These are phyloP conservation scores for Picea mariana DNA, from an alignment of 83 land plant genomes.

Conservation along the genomic window DNA sequence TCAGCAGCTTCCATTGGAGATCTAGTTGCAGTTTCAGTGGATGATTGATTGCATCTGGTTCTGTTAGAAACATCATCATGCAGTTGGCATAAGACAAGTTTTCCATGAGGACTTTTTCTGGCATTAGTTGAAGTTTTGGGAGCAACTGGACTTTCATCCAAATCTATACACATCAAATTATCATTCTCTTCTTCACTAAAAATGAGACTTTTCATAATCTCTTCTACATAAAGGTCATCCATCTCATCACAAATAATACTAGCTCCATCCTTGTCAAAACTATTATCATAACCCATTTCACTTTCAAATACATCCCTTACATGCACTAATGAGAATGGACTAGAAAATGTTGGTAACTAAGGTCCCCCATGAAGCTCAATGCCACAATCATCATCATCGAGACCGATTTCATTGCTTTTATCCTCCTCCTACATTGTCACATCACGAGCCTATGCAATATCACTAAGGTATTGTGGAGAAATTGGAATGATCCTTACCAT, in stretches of 20 bases:
- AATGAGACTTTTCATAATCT: conserved; percentile 30
- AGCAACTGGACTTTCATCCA: conserved; percentile 25
- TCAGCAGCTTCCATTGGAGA: not conserved
- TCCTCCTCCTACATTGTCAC: not conserved
- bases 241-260: conserved; percentile 19
- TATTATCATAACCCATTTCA: conserved; percentile 14
- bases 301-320: conserved; percentile 16
- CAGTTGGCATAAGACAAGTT: conserved; percentile 8
- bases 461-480: conserved; percentile 24
- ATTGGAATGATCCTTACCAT: conserved; percentile 43
- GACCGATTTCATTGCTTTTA: conserved; percentile 5
- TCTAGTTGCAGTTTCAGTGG: not conserved
- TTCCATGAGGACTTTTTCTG: not conserved
- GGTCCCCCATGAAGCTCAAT: conserved; percentile 8
- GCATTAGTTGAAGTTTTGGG: not conserved
- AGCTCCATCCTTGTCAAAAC: conserved; percentile 18
- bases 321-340: conserved; percentile 18
- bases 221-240: conserved; percentile 18
- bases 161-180: conserved; percentile 21
- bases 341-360: conserved; percentile 25
- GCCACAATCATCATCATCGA: conserved; percentile 1
- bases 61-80: conserved; percentile 6
- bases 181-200: conserved; percentile 24
- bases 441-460: not conserved
- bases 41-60: not conserved